Conservation (phyloP, 495 filamentous ascomycete species). For the Bacidia gigantensis region DNA sequence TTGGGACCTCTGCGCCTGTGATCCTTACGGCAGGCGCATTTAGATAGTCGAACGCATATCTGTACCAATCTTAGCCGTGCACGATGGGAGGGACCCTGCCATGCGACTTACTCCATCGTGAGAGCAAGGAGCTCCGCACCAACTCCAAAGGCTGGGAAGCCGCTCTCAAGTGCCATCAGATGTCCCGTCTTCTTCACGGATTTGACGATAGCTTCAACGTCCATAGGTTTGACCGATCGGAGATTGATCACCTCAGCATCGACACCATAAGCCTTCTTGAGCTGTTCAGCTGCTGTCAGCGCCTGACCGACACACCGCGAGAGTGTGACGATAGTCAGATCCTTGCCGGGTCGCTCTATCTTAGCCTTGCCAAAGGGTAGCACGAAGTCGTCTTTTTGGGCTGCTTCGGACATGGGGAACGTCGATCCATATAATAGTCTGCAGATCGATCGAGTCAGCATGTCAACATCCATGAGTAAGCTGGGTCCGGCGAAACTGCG, state of each 20-base stretch:
- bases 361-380: slow-evolving; percentile 96
- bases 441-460: slow-evolving; percentile 12
- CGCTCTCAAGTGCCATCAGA: slow-evolving; percentile 84
- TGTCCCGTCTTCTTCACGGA: slow-evolving; percentile 96
- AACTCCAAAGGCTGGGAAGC: slow-evolving; percentile 90
- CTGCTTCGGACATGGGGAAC: slow-evolving; percentile 93
- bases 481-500: slow-evolving; percentile 13
- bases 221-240: slow-evolving; percentile 88
- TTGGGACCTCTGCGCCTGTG: slow-evolving; percentile 91
- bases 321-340: slow-evolving; percentile 86
- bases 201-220: slow-evolving; percentile 86
- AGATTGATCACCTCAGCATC: slow-evolving; percentile 97
- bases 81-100: neutral
- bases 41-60: slow-evolving; percentile 91
- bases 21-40: slow-evolving; percentile 84
- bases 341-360: slow-evolving; percentile 89
- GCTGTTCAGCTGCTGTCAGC: slow-evolving; percentile 67
- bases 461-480: neutral
- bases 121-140: slow-evolving; percentile 82
- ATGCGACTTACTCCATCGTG: slow-evolving; percentile 52
- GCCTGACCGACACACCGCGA: slow-evolving; percentile 93
- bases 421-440: slow-evolving; percentile 80
- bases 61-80: neutral
- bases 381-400: slow-evolving; percentile 90
- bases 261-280: slow-evolving; percentile 92